These are phyloP conservation scores for Aspergillus hiratsukae DNA, from an alignment of 2,329 filamentous ascomycete species.

Conservation along the genomic window DNA sequence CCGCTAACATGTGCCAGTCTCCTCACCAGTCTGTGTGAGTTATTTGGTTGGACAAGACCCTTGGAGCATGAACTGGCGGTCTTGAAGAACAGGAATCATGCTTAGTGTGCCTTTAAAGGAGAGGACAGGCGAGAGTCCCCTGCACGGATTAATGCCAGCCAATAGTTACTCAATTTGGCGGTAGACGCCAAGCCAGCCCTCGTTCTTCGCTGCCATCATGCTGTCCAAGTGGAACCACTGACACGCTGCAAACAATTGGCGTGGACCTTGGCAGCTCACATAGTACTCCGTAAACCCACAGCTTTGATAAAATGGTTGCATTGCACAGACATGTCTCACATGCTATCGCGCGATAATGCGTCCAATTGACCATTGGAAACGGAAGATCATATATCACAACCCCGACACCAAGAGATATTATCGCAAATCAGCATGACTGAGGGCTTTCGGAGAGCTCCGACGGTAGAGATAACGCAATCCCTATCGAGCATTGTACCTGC, in stretches of 20 bases:
- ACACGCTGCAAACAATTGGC: background rate
- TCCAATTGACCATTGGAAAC: slow-evolving; percentile 1
- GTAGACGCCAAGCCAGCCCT: background rate
- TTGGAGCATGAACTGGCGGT: background rate
- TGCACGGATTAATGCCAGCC: slow-evolving; percentile 3
- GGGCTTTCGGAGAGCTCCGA: slow-evolving; percentile 1
- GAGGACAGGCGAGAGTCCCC: background rate
- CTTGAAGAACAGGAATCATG: background rate
- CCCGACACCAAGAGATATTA: background rate
- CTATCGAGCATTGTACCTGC: slow-evolving; percentile 5
- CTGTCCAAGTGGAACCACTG: background rate
- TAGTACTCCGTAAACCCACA: slow-evolving; percentile 2
- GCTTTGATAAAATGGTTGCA: slow-evolving; percentile 15
- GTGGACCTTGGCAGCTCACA: background rate
- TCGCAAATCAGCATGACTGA: background rate
- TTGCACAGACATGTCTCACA: slow-evolving; percentile 13
- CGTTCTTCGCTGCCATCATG: background rate
- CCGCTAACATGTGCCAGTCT: background rate
- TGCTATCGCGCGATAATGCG: slow-evolving; percentile 8
- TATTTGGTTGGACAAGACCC: background rate
- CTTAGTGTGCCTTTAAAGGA: slow-evolving; percentile 1
- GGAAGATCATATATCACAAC: background rate
- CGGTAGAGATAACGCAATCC: background rate
- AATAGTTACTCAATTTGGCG: background rate
- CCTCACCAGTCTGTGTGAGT: background rate